Evolutionary conservation across 2,329 filamentous ascomycete species (phyloP), one percentile per base, ranked within the genome.

Genomic region (Trichoderma sp.): DNA sequence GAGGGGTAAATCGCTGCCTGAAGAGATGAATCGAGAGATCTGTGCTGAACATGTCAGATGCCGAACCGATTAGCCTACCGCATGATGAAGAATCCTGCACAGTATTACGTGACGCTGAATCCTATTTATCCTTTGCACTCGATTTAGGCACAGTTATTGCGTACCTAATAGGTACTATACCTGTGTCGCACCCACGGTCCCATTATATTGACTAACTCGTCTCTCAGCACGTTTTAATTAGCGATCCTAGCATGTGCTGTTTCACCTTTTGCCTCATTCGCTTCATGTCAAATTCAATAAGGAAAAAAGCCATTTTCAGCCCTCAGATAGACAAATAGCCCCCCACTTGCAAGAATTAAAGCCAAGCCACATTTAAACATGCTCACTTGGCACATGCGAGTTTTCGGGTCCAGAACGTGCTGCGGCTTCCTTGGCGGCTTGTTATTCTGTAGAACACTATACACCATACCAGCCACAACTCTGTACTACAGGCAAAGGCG

Each of bases 201-300:
- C 13, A 39, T 18, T 16, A 6, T 39, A 39, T 18, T 16, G 0
- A 18, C 5, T 37, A 63, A 37, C 32, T 28, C 21, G 46, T 63
- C 46, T 63, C 14, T 32, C 59, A 63, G 6, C 59, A 55, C 24
- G 34, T 43, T 43, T 21, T 64, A 30, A 64, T 64, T 55, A 55
- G 51, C 51, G 55, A 64, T 14, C 51, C n/a, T 39, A 30, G 49
- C 60, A 64, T 55, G 60, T 51, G 21, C 60, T 64, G 60, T 64
- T 51, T 64, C 60, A 37, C 11, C 26, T 28, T 55, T 37, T 49
- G 21, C 43, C n/a, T 34, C 18, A 51, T 18, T 26, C 13, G 32
- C 60, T 28, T 51, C 24, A 54, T 11, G 46, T 49, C n/a, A 24
- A 24, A 4, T 13, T 13, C 11, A 24, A 59, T 39, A 4, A 4